Conservation (phyloP, 495 filamentous ascomycete genomes). For the Penicillium taxi region DNA sequence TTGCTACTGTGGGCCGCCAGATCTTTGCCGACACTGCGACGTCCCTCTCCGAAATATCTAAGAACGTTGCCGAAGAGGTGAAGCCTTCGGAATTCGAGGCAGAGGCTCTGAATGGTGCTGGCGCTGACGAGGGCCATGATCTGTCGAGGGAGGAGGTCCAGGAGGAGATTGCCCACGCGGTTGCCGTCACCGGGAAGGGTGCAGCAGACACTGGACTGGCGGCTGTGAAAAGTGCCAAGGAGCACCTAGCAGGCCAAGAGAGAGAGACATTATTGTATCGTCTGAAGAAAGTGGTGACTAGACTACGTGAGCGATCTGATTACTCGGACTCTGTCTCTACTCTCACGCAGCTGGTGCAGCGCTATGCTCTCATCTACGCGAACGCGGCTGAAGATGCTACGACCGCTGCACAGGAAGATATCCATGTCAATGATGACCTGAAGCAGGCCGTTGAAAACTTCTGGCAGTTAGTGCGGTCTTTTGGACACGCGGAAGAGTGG, state of each 20-base stretch:
- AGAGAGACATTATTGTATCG: conserved; percentile 64
- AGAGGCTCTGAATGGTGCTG: conserved; percentile 48
- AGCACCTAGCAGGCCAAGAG: conserved; percentile 60
- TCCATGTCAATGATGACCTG: conserved; percentile 62
- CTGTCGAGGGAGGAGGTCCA: conserved; percentile 53
- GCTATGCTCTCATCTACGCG: conserved; percentile 71
- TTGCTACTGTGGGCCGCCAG: conserved; percentile 69
- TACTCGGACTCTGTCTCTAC: conserved; percentile 82
- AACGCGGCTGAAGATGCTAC: conserved; percentile 57
- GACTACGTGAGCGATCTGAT: conserved; percentile 65
- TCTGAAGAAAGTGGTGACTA: conserved; percentile 67
- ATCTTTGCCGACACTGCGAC: conserved; percentile 83
- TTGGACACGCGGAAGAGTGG: conserved; percentile 72
- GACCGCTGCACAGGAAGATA: conserved; percentile 55
- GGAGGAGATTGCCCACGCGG: conserved; percentile 54
- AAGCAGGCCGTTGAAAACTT: conserved; percentile 70
- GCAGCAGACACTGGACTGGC: conserved; percentile 56
- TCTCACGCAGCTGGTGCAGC: conserved; percentile 62
- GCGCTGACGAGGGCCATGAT: conserved; percentile 44
- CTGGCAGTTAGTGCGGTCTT: conserved; percentile 67
- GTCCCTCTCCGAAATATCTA: conserved; percentile 62
- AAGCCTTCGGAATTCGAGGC: conserved; percentile 58
- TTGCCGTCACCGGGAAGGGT: conserved; percentile 55
- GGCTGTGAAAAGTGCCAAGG: conserved; percentile 55
- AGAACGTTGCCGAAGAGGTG: conserved; percentile 61